Conservation (phyloP, 805 yeast genomes). For the Zygotorulaspora chibaensis region DNA sequence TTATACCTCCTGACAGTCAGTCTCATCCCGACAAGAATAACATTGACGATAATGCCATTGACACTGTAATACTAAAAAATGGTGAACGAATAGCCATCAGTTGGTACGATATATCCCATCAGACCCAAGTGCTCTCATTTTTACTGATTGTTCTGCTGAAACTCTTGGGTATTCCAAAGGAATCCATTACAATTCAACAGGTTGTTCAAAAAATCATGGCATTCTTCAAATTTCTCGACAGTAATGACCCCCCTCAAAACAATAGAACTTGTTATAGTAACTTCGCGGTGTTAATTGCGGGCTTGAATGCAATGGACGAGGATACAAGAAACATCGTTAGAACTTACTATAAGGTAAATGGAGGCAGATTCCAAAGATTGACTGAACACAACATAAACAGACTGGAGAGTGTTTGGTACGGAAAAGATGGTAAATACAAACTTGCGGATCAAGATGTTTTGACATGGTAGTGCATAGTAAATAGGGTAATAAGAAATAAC, state of each 20-base stretch:
- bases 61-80: constrained; percentile 26
- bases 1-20: constrained; percentile 31
- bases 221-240: constrained; percentile 33
- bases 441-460: constrained; percentile 34
- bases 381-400: constrained; percentile 34
- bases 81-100: constrained; percentile 33
- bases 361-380: constrained; percentile 30
- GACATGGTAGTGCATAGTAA: constrained; percentile 27
- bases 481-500: not conserved
- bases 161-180: constrained; percentile 33
- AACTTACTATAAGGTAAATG: constrained; percentile 31
- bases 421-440: constrained; percentile 28
- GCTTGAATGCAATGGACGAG: constrained; percentile 36
- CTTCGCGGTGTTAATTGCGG: constrained; percentile 36
- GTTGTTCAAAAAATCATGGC: constrained; percentile 32
- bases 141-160: constrained; percentile 32
- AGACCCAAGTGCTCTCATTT: constrained; percentile 36
- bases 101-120: constrained; percentile 39
- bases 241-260: constrained; percentile 36
- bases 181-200: constrained; percentile 33
- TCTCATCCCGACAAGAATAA: constrained; percentile 35
- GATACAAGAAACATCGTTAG: constrained; percentile 31
- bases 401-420: constrained; percentile 35
- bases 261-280: constrained; percentile 36
- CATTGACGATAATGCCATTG: constrained; percentile 35